Conservation (phyloP, 1,284 basidiomycete species). For the Cronartium quercuum region DNA sequence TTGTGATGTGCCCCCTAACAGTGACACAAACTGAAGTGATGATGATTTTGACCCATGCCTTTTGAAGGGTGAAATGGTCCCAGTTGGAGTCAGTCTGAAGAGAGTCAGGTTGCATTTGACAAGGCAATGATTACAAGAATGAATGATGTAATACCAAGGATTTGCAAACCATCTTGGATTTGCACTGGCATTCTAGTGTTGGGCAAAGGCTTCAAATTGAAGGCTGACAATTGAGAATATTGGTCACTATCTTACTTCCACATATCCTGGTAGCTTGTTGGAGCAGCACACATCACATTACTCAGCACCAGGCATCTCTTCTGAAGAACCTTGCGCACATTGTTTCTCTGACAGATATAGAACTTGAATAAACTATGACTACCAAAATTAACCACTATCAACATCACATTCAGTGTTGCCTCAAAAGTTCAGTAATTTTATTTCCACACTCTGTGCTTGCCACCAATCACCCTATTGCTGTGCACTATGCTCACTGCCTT, state of each 20-base stretch:
- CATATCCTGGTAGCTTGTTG: slow-evolving; percentile 8
- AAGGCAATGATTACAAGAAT: neutral
- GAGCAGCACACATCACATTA: neutral
- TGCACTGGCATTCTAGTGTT: slow-evolving; percentile 8
- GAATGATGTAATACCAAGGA: neutral
- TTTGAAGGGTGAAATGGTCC: slow-evolving; percentile 11
- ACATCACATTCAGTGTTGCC: neutral
- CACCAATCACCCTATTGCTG: slow-evolving; percentile 7
- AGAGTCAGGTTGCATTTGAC: slow-evolving; percentile 3
- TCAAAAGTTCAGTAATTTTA: neutral
- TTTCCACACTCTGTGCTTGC: neutral
- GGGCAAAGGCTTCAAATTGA: slow-evolving; percentile 22
- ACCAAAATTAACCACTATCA: neutral
- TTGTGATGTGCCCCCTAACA: neutral
- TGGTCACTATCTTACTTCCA: slow-evolving; percentile 11
- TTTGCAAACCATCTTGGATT: slow-evolving; percentile 21
- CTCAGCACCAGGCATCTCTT: neutral
- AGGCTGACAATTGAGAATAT: slow-evolving; percentile 26
- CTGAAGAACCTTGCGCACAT: slow-evolving; percentile 21
- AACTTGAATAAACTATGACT: slow-evolving; percentile 3
- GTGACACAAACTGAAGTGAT: neutral
- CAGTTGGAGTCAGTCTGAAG: neutral
- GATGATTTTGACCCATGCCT: neutral
- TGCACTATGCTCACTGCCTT: slow-evolving; percentile 3
- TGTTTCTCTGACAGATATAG: neutral